Conservation (phyloP, 2,329 filamentous ascomycete species). For the Cyphellophora attinorum region DNA sequence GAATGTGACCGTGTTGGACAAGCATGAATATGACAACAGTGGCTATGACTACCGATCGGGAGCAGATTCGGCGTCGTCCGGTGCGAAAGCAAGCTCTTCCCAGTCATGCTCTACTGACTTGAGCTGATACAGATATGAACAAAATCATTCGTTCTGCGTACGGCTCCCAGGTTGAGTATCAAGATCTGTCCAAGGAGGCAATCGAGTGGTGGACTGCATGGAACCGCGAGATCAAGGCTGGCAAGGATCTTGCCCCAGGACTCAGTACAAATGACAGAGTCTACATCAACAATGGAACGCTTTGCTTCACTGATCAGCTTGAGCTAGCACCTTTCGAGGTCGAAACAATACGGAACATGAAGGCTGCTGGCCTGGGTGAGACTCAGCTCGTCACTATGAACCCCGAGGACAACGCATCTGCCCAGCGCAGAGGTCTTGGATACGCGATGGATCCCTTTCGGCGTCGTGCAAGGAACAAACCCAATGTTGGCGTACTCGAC, state of each 20-base stretch:
- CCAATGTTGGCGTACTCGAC: constrained; percentile 33
- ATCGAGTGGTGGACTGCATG: constrained; percentile 34
- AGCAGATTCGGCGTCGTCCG: constrained; percentile 34
- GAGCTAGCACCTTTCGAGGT: constrained; percentile 24
- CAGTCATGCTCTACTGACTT: no score
- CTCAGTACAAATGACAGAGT: constrained; percentile 27
- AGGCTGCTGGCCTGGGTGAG: constrained; percentile 23
- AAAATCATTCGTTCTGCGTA: constrained; percentile 28
- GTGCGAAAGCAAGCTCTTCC: no score
- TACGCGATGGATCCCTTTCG: constrained; percentile 30
- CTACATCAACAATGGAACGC: constrained; percentile 30
- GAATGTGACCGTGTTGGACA: constrained; percentile 40
- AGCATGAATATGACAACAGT: constrained; percentile 31
- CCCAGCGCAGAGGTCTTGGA: constrained; percentile 20
- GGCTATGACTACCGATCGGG: constrained; percentile 33
- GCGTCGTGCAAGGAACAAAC: constrained; percentile 18
- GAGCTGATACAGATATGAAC: constrained; percentile 19
- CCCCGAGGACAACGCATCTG: constrained; percentile 19
- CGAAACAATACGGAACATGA: constrained; percentile 27
- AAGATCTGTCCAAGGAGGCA: constrained; percentile 35
- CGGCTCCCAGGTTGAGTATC: constrained; percentile 37
- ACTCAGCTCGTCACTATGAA: constrained; percentile 28
- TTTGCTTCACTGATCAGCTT: constrained; percentile 7
- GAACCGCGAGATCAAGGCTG: constrained; percentile 31
- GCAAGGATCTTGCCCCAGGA: constrained; percentile 24